Evolutionary conservation across 1,139 yeast genomes (phyloP), one percentile per base, ranked within the genome.

Genomic region (Blastobotrys raffinosifermentans): DNA sequence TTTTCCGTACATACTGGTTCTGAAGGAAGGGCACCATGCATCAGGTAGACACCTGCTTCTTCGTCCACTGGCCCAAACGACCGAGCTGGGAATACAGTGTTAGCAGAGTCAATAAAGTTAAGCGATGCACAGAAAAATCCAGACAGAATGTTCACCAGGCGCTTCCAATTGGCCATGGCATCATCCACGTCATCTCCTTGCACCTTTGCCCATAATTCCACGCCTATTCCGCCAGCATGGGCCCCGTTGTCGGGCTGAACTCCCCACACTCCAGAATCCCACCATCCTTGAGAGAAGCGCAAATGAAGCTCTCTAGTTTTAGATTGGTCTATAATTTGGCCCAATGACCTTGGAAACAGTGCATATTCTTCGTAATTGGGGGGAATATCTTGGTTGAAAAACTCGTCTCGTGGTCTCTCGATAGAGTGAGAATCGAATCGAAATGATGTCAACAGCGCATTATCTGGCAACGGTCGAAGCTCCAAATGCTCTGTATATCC

Each of bases 1-100:
- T 93, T 93, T 58, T 93, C 99, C 0, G 99, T 93, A 63, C 99
- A 93, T 11, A 93, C 80, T 0, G 97, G 96, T 55, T 93, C 99
- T 45, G 91, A 77, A 1, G 99, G 96, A 35, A 93, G 71, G 0
- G 96, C 84, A 5, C 96, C 96, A 45, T 94, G 70, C 45, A 89
- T 57, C 27, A 82, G 63, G 53, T 69, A 82, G 11, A 81, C 58
- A 14, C 50, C 44, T 21, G 35, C 32, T 4, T 39, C 38, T 3
- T n/a, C 10, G 3, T 29, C 25, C 8, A 60, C 43, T 26, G 55
- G 51, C 16, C 46, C 48, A 46, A 74, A 73, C 2, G 77, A 55
- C 17, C 64, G 61, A 26, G 68, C 67, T 0, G 96, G 96, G 40
- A 69, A 74, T 0, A 94, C 80, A 0, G 97, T 87, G 35, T 75